phyloP scores from a whole-genome alignment of 2,329 filamentous ascomycete genomes.

The Phialemoniopsis sp. region DNA sequence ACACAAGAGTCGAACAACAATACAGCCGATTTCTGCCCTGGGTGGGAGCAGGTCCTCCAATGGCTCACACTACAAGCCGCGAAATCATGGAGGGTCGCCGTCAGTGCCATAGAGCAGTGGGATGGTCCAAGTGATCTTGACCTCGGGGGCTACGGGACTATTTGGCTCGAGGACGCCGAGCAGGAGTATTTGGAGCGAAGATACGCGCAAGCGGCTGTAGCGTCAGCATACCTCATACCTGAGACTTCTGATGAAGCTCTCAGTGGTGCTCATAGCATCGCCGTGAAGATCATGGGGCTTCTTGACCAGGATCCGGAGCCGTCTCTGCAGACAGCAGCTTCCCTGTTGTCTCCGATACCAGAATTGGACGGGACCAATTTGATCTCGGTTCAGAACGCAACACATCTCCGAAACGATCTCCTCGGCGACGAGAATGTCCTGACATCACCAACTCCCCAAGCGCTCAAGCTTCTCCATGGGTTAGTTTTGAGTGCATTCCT shows the following conservation, averaged over 20 bases:
- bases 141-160: slow-evolving; percentile 53
- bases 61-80: slow-evolving; percentile 62
- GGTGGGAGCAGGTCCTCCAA: slow-evolving; percentile 65
- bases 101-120: slow-evolving; percentile 65
- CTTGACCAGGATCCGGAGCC: slow-evolving; percentile 56
- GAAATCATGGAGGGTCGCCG: slow-evolving; percentile 57
- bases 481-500: slow-evolving; percentile 59
- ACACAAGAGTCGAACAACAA: neutral
- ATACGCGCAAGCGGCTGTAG: slow-evolving; percentile 66
- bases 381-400: slow-evolving; percentile 33
- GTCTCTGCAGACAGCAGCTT: slow-evolving; percentile 42
- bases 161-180: slow-evolving; percentile 56
- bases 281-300: slow-evolving; percentile 54
- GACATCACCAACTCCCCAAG: slow-evolving; percentile 53
- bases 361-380: slow-evolving; percentile 15
- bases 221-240: slow-evolving; percentile 63
- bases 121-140: slow-evolving; percentile 69
- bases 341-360: slow-evolving; percentile 36
- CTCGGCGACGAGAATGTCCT: slow-evolving; percentile 57
- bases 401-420: slow-evolving; percentile 46
- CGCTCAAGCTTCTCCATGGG: slow-evolving; percentile 48
- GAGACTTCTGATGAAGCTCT: slow-evolving; percentile 56
- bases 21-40: slow-evolving; percentile 39
- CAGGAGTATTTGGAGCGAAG: slow-evolving; percentile 55
- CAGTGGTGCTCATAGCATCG: slow-evolving; percentile 54